A percentile compares a stretch with the other conserved stretches of the same genome.
phyloP scores from a whole-genome alignment of 2,329 filamentous ascomycete species.

The Grosmannia penicillata region DNA sequence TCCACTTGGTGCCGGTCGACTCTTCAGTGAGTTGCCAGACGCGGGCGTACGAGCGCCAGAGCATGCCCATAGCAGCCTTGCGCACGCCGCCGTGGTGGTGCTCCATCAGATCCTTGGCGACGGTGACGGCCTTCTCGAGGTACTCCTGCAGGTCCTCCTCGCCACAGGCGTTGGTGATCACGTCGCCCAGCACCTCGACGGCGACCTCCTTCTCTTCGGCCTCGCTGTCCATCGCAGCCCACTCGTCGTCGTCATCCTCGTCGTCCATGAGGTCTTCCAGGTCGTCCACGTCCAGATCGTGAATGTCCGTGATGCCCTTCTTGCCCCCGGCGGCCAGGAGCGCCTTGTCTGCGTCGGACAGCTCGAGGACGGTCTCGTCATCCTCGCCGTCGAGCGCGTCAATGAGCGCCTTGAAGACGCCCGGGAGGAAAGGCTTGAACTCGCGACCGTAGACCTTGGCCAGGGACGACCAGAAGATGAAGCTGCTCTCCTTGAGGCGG shows the following conservation, averaged over 20 bases:
- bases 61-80: conserved; percentile 77
- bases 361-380: conserved; percentile 67
- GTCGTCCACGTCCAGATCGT: conserved; percentile 40
- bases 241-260: conserved; percentile 60
- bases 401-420: conserved; percentile 67
- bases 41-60: conserved; percentile 87
- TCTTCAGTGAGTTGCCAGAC: conserved; percentile 81
- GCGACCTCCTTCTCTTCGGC: conserved; percentile 96
- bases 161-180: conserved; percentile 73
- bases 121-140: conserved; percentile 76
- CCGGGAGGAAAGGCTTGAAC: conserved; percentile 63
- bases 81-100: conserved; percentile 89
- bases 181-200: conserved; percentile 83
- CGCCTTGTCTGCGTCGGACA: conserved; percentile 60
- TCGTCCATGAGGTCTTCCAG: conserved; percentile 40
- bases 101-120: conserved; percentile 65
- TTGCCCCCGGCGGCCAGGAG: conserved; percentile 38
- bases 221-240: conserved; percentile 68
- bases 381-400: conserved; percentile 78
- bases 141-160: conserved; percentile 61
- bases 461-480: conserved; percentile 90
- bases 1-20: conserved; percentile 66
- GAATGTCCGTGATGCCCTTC: conserved; percentile 46
- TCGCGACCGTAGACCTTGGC: conserved; percentile 85
- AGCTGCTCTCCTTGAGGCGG: conserved; percentile 86